phyloP scores from a whole-genome alignment of 192 early-diverging fungal genomes.

The Backusella westeae region DNA sequence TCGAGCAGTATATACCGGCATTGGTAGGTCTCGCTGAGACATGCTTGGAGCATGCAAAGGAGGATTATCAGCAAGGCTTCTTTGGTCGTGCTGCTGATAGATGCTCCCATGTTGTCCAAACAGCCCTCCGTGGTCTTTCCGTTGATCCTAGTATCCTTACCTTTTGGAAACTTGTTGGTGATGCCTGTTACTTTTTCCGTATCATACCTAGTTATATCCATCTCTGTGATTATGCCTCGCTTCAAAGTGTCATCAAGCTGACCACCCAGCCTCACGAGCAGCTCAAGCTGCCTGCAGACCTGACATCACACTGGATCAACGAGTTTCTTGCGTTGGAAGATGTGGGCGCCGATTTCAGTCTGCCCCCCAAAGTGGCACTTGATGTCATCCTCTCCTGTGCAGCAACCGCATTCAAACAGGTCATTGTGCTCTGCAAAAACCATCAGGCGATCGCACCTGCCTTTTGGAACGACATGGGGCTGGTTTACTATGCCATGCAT shows the following conservation, averaged over 20 bases:
- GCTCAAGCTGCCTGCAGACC: slow-evolving; percentile 37
- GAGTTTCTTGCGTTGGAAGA: slow-evolving; percentile 10
- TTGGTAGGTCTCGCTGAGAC: slow-evolving; percentile 52
- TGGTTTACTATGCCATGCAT: slow-evolving; percentile 45
- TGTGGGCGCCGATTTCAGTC: slow-evolving; percentile 25
- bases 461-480: slow-evolving; percentile 53
- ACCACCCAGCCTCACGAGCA: slow-evolving; percentile 30
- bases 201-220: slow-evolving; percentile 47
- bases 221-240: slow-evolving; percentile 27
- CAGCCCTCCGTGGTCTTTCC: slow-evolving; percentile 22
- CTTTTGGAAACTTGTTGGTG: slow-evolving; percentile 62
- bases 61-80: slow-evolving; percentile 58
- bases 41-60: slow-evolving; percentile 45
- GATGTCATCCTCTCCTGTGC: slow-evolving; percentile 47
- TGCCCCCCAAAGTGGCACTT: slow-evolving; percentile 31
- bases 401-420: slow-evolving; percentile 50
- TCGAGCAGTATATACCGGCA: slow-evolving; percentile 42
- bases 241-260: slow-evolving; percentile 28
- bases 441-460: slow-evolving; percentile 34
- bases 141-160: slow-evolving; percentile 35
- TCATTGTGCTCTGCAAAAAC: slow-evolving; percentile 43
- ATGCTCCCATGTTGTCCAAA: slow-evolving; percentile 43
- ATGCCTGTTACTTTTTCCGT: slow-evolving; percentile 51
- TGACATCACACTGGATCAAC: slow-evolving; percentile 22
- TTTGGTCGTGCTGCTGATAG: slow-evolving; percentile 65